Evolutionary conservation across 129 eudicot genomes (phyloP), one percentile per base, ranked within the genome.

Genomic region (Lactuca saligna): DNA sequence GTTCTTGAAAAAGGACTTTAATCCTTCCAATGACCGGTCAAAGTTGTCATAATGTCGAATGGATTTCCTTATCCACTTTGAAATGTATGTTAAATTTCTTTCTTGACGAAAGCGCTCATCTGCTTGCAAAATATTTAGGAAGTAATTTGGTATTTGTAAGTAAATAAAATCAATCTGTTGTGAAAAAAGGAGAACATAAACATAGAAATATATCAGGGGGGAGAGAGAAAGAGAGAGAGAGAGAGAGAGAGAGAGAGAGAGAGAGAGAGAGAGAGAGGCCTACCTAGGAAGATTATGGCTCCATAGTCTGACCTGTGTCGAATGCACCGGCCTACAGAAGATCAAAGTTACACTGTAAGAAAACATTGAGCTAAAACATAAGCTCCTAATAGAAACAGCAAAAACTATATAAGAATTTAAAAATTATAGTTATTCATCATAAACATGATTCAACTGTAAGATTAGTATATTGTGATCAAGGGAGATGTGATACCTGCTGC

Each of bases 1-100:
- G 68, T 83, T 83, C 76, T 67, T 63, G 82, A 86, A 93, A 79
- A 89, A 93, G 57, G 84, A 68, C 75, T 82, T 80, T 70, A 93
- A 74, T 72, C 78, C 88, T 61, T 86, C 88, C 53, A 93, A 39
- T 67, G 95, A 81, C 61, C 77, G 87, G 54, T 80, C 88, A 81
- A 86, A 87, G 75, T 56, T 69, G 74, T 81, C 91, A 68, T 86
- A 80, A 20, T 85, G 89, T 58, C 86, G 85, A 57, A 93, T 78
- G 11, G 97, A 93, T 65, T 83, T 93, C 80, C 96, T 84, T 60
- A 93, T 69, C 98, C 98, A 93, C 78, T 93, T 93, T 57, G 98
- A 93, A 59, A 93, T 73, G 77, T 81, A 84, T n/a, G 77, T 57
- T 64, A 83, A 69, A 65, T 89, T 93, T 71, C 86, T 82, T 71